phyloP scores from a whole-genome alignment of 192 early-diverging fungal genomes.

The Linnemannia zychae region DNA sequence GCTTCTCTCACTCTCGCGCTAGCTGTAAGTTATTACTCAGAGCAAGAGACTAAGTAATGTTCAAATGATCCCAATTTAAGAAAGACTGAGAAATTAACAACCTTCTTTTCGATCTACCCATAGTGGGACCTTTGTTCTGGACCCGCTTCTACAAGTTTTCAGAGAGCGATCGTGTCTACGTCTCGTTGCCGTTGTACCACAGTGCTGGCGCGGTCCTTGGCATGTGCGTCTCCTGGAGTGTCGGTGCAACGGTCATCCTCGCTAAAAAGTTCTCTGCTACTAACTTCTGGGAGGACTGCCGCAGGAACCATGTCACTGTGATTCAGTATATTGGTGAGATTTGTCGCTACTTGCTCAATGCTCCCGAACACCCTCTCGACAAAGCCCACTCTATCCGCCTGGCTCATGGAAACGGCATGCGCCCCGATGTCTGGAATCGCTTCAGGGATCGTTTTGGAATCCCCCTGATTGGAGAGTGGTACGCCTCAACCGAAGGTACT shows the following conservation, averaged over 20 bases:
- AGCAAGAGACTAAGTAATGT: too few species aligned
- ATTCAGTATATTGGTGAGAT: conserved; percentile 79
- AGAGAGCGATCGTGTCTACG: conserved; percentile 67
- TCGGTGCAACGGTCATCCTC: conserved; percentile 66
- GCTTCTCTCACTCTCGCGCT: conserved; percentile 59
- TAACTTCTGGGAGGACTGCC: conserved; percentile 66
- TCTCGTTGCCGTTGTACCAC: conserved; percentile 76
- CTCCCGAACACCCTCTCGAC: conserved; percentile 65
- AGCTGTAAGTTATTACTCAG: conserved; percentile 7
- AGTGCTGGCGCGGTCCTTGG: conserved; percentile 59
- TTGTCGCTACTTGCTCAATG: conserved; percentile 71
- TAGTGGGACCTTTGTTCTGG: conserved; percentile 33
- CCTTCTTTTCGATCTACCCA: not conserved
- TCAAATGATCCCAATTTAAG: not conserved
- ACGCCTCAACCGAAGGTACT: conserved; percentile 77
- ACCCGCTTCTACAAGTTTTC: conserved; percentile 28
- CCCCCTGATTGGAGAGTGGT: conserved; percentile 72
- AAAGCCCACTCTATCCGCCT: conserved; percentile 67
- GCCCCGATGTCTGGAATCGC: conserved; percentile 77
- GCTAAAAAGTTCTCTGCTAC: conserved; percentile 69
- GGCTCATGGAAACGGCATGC: conserved; percentile 78
- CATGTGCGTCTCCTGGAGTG: conserved; percentile 25
- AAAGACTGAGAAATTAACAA: too few species aligned
- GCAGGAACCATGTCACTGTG: conserved; percentile 56
- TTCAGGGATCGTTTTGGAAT: conserved; percentile 75